Percentiles rank a stretch among this genome's conserved stretches.
phyloP scores from a whole-genome alignment of 2,329 filamentous ascomycete species.

The Cercospora canescens region DNA sequence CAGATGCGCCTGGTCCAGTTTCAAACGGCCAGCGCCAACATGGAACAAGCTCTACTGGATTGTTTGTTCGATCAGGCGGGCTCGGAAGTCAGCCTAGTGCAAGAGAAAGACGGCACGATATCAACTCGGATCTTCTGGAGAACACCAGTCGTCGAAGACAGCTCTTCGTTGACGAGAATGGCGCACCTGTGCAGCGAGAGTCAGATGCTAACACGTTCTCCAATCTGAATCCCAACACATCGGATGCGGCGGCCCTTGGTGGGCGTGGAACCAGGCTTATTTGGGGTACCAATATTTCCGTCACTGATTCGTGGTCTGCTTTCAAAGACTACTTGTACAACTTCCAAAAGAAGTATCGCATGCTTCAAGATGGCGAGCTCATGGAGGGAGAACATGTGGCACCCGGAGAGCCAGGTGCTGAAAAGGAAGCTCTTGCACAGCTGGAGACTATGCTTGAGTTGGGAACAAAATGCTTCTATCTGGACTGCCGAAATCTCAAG shows the following conservation, averaged over 20 bases:
- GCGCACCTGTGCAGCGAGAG: constrained; percentile 55
- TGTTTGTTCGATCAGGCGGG: constrained; percentile 71
- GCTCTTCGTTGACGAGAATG: constrained; percentile 65
- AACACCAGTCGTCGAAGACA: constrained; percentile 55
- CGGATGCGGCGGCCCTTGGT: constrained; percentile 84
- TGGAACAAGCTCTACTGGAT: constrained; percentile 64
- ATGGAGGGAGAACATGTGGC: constrained; percentile 68
- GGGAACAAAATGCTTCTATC: constrained; percentile 78
- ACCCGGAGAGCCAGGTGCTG: constrained; percentile 67
- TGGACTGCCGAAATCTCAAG: constrained; percentile 87
- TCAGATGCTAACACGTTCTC: constrained; percentile 66
- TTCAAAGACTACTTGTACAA: constrained; percentile 94
- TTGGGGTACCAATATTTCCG: constrained; percentile 96
- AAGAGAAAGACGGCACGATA: constrained; percentile 75
- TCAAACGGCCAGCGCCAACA: constrained; percentile 59
- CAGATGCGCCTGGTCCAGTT: constrained; percentile 51
- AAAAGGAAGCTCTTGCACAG: constrained; percentile 77
- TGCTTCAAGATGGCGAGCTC: constrained; percentile 83
- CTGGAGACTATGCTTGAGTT: constrained; percentile 89
- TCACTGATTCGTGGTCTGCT: constrained; percentile 80
- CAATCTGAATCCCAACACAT: constrained; percentile 76
- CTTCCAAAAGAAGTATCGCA: constrained; percentile 89
- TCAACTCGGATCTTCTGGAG: constrained; percentile 74
- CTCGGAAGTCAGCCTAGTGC: constrained; percentile 56
- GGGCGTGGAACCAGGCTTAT: constrained; percentile 81